Conservation (phyloP, 441 rosid genomes). For the Sinapis alba region DNA sequence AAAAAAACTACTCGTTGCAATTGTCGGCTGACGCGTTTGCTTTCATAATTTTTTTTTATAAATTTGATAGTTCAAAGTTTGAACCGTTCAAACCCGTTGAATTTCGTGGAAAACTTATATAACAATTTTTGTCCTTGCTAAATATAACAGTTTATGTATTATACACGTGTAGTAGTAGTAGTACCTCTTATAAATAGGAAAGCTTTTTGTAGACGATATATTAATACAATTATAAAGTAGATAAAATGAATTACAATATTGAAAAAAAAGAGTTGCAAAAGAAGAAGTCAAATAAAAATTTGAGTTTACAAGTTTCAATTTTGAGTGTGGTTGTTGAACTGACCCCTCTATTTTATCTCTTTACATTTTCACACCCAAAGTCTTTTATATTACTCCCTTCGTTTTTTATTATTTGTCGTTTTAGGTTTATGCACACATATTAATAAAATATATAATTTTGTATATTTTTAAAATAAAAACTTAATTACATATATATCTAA, state of each 20-base stretch:
- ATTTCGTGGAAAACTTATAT: neutral
- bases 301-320: neutral
- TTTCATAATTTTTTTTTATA: neutral
- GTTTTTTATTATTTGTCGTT: no score
- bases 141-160: neutral
- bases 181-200: neutral
- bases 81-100: neutral
- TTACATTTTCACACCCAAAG: conserved; percentile 14
- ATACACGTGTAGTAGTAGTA: neutral
- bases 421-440: no score
- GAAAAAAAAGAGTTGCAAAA: neutral
- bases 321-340: conserved; percentile 1
- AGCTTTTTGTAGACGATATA: neutral
- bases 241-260: neutral
- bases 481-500: no score
- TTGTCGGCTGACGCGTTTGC: neutral
- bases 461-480: no score
- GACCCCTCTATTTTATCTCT: conserved; percentile 20
- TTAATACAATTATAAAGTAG: neutral
- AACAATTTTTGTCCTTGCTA: neutral
- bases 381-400: neutral
- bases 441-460: no score
- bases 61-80: neutral
- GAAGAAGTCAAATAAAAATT: neutral
- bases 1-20: neutral